phyloP scores from a whole-genome alignment of 495 filamentous ascomycete species.

The Penicillium riverlandense region DNA sequence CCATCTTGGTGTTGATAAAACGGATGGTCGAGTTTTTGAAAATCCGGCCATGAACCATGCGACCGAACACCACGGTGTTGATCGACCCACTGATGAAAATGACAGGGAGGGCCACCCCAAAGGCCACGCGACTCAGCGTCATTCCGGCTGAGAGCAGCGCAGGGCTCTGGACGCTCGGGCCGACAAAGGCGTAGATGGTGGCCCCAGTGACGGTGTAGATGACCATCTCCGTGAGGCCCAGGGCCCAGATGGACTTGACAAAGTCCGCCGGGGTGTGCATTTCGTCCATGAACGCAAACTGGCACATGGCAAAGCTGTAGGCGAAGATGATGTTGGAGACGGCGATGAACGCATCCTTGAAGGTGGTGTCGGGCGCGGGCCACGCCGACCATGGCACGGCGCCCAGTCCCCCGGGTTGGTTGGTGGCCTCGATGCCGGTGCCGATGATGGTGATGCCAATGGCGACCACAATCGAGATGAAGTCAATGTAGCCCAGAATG shows the following conservation, averaged over 20 bases:
- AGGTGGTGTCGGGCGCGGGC: constrained; percentile 22
- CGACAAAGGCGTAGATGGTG: constrained; percentile 63
- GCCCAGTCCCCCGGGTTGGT: constrained; percentile 22
- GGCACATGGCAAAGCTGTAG: constrained; percentile 55
- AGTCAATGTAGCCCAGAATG: constrained; percentile 54
- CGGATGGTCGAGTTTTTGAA: constrained; percentile 46
- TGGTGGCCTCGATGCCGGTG: constrained; percentile 41
- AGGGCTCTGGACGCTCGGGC: constrained; percentile 55
- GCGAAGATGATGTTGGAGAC: constrained; percentile 69
- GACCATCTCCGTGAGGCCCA: constrained; percentile 53
- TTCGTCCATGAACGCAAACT: constrained; percentile 67
- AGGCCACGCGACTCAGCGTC: constrained; percentile 59
- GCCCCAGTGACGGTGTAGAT: constrained; percentile 64
- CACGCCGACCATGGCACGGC: constrained; percentile 32
- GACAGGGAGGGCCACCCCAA: constrained; percentile 65
- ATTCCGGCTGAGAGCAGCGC: constrained; percentile 57
- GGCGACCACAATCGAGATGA: constrained; percentile 55
- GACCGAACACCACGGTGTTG: constrained; percentile 52
- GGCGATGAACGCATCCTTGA: constrained; percentile 45
- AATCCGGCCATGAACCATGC: constrained; percentile 54
- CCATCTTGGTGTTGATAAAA: constrained; percentile 51
- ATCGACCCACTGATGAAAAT: constrained; percentile 63
- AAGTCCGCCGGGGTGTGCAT: constrained; percentile 63
- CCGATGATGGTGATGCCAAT: constrained; percentile 64
- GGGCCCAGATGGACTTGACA: constrained; percentile 52